Evolutionary conservation across 345 rosid genomes (phyloP).

Genomic region (Syzygium grande): DNA sequence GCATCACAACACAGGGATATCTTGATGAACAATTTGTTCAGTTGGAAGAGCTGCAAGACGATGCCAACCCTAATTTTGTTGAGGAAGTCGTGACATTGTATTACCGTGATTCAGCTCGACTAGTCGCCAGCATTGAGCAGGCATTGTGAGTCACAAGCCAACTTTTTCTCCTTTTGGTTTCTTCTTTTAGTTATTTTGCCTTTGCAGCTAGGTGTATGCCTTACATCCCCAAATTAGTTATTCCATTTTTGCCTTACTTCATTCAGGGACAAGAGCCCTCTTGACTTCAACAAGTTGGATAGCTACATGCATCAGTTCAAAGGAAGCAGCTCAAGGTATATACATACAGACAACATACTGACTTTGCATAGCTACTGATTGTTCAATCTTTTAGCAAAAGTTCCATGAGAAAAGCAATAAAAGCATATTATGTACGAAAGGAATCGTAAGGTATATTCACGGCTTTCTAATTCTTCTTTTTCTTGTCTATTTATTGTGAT

Average conservation of each 20-base stretch:
- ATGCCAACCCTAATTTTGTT: constrained; percentile 64
- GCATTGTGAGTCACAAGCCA: constrained; percentile 32
- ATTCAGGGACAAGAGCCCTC: constrained; percentile 43
- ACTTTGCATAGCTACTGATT: neutral
- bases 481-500: constrained; percentile 9
- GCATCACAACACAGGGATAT: constrained; percentile 19
- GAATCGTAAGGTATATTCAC: constrained; percentile 21
- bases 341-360: neutral
- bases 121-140: constrained; percentile 39
- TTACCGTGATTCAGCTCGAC: constrained; percentile 51
- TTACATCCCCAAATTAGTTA: neutral
- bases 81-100: constrained; percentile 64
- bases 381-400: neutral
- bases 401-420: neutral
- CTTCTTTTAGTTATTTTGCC: neutral
- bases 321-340: constrained; percentile 88
- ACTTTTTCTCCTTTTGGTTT: neutral
- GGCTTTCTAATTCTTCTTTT: neutral
- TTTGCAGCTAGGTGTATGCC: neutral
- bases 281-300: constrained; percentile 65
- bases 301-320: constrained; percentile 84
- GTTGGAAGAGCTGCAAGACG: constrained; percentile 68
- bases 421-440: neutral
- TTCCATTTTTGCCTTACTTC: neutral
- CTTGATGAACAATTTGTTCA: constrained; percentile 66